Evolutionary conservation across 192 early-diverging fungal species (phyloP).

Genomic region (Backusella tarrabulga): DNA sequence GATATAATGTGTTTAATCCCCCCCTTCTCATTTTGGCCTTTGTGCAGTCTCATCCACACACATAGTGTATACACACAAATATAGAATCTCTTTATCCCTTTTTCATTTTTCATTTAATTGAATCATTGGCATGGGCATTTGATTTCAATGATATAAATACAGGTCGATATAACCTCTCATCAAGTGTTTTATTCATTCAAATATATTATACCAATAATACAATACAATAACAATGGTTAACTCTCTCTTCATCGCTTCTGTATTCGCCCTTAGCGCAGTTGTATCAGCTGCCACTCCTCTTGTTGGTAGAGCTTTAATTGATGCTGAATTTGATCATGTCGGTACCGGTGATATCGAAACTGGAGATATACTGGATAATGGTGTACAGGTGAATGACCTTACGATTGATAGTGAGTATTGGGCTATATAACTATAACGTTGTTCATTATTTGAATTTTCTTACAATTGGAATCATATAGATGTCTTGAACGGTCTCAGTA

Average conservation of each 20-base stretch:
- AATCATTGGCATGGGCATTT: not conserved
- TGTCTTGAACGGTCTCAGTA: too few relatives aligned
- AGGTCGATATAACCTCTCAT: not conserved
- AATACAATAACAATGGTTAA: not conserved
- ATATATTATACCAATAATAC: not conserved
- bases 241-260: not conserved
- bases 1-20: not conserved
- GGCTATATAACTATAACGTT: not conserved
- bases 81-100: not conserved
- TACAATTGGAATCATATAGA: not conserved
- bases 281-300: not conserved
- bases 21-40: not conserved
- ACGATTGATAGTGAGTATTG: not conserved
- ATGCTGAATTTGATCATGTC: not conserved
- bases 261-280: not conserved
- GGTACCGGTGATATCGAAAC: not conserved
- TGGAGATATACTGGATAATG: not conserved
- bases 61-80: not conserved
- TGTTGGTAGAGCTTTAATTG: not conserved
- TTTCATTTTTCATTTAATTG: slow-evolving; percentile 3
- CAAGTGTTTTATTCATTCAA: not conserved
- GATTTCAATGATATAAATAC: not conserved
- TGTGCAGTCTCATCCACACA: not conserved
- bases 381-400: not conserved
- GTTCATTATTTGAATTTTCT: not conserved